Evolutionary conservation across 177 flowering plant genomes (phyloP).

Genomic region (Vitis hybrid): DNA sequence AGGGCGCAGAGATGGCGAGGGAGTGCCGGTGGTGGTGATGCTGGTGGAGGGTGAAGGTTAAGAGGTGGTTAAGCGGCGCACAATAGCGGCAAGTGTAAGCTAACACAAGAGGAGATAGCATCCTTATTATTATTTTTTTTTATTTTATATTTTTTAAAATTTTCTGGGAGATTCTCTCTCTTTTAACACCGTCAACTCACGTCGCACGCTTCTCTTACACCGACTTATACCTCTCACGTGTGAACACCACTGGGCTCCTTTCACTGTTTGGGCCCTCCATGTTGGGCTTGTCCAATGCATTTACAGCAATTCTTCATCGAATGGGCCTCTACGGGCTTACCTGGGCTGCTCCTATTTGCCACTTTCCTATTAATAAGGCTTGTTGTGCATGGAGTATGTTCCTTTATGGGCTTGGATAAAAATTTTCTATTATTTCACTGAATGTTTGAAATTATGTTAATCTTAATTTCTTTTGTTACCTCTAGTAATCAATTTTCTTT

Average conservation of each 20-base stretch:
- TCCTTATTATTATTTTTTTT: conserved; percentile 7
- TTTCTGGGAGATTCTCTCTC: neutral
- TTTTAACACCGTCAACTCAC: no score
- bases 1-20: conserved; percentile 11
- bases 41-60: conserved; percentile 13
- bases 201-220: no score
- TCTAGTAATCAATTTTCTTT: no score
- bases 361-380: no score
- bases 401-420: neutral
- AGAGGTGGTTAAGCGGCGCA: conserved; percentile 32
- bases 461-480: no score
- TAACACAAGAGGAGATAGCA: conserved; percentile 8
- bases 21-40: conserved; percentile 8
- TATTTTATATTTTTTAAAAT: neutral
- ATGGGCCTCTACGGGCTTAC: neutral
- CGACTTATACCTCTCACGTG: no score
- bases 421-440: neutral
- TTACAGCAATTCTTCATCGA: no score
- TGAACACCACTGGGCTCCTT: no score
- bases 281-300: no score
- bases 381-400: neutral
- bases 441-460: no score
- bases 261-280: no score
- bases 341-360: neutral
- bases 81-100: conserved; percentile 50